Conservation (phyloP, 73 alveolate genomes). For the Halteria grandinella region DNA sequence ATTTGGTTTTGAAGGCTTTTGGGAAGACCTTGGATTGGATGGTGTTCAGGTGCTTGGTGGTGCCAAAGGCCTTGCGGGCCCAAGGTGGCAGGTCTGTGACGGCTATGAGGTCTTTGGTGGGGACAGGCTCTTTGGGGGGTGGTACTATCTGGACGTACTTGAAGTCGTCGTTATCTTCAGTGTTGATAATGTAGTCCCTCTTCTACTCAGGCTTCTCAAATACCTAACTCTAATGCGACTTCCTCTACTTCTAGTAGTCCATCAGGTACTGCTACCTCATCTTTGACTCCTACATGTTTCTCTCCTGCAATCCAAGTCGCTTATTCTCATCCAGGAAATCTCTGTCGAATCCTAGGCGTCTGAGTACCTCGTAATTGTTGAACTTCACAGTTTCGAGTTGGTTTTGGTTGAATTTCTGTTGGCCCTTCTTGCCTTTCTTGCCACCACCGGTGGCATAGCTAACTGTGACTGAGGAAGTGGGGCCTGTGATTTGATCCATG, state of each 20-base stretch:
- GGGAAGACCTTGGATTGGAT: slow-evolving; percentile 92
- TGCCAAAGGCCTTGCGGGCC: slow-evolving; percentile 88
- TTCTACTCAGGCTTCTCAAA: slow-evolving; percentile 34
- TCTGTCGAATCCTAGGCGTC: slow-evolving; percentile 67
- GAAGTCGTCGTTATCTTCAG: slow-evolving; percentile 49
- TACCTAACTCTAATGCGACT: background rate
- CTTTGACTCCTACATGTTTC: background rate
- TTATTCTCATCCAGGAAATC: slow-evolving; percentile 64
- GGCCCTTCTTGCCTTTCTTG: slow-evolving; percentile 56
- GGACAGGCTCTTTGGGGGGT: slow-evolving; percentile 7
- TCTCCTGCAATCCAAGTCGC: slow-evolving; percentile 61
- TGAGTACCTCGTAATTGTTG: slow-evolving; percentile 64
- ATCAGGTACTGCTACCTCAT: background rate
- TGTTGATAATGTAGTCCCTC: slow-evolving; percentile 23
- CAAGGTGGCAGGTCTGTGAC: slow-evolving; percentile 80
- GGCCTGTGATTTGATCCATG: slow-evolving; percentile 31
- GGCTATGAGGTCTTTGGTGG: slow-evolving; percentile 17
- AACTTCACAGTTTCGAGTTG: slow-evolving; percentile 8
- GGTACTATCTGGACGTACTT: slow-evolving; percentile 47
- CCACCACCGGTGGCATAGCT: slow-evolving; percentile 31
- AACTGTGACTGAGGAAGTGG: slow-evolving; percentile 40
- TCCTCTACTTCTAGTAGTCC: slow-evolving; percentile 5
- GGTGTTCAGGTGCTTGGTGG: slow-evolving; percentile 85
- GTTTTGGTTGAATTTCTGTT: background rate
- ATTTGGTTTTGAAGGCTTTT: slow-evolving; percentile 88